Percentiles rank a stretch among this genome's conserved stretches.
These are phyloP conservation scores for Begonia peltatifolia DNA, from an alignment of 306 rosid genomes.

Conservation along the genomic window DNA sequence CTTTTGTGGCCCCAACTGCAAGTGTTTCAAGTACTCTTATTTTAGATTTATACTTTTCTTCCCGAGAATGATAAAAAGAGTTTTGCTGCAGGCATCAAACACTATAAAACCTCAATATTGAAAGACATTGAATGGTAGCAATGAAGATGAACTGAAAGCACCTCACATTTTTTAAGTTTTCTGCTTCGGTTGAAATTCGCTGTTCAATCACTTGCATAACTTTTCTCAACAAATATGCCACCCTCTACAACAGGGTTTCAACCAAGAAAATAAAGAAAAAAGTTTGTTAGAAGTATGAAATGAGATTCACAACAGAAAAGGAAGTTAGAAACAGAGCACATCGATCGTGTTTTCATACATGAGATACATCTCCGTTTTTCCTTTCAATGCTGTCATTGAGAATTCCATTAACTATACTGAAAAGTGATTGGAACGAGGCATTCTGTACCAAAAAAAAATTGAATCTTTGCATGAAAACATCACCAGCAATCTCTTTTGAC, in stretches of 20 bases:
- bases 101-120: slow-evolving; percentile 1
- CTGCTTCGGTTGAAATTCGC: slow-evolving; percentile 56
- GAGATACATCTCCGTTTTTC: slow-evolving; percentile 54
- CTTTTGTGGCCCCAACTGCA: slow-evolving; percentile 63
- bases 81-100: slow-evolving; percentile 1
- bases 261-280: slow-evolving; percentile 3
- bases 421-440: slow-evolving; percentile 55
- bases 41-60: slow-evolving; percentile 64
- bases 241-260: slow-evolving; percentile 32
- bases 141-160: neutral
- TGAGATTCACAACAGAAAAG: neutral
- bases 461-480: slow-evolving; percentile 15
- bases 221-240: slow-evolving; percentile 59
- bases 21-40: slow-evolving; percentile 78
- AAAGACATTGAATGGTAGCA: neutral
- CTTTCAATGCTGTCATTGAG: slow-evolving; percentile 49
- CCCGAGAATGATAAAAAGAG: slow-evolving; percentile 58
- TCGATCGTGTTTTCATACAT: slow-evolving; percentile 38
- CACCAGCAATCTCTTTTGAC: neutral
- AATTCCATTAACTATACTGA: slow-evolving; percentile 44
- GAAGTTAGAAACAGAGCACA: neutral
- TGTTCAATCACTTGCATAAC: slow-evolving; percentile 65
- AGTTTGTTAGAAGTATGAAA: slow-evolving; percentile 3
- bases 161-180: slow-evolving; percentile 56
- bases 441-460: slow-evolving; percentile 37